Conservation (phyloP, 805 yeast species). For the Torulaspora maleeae region DNA sequence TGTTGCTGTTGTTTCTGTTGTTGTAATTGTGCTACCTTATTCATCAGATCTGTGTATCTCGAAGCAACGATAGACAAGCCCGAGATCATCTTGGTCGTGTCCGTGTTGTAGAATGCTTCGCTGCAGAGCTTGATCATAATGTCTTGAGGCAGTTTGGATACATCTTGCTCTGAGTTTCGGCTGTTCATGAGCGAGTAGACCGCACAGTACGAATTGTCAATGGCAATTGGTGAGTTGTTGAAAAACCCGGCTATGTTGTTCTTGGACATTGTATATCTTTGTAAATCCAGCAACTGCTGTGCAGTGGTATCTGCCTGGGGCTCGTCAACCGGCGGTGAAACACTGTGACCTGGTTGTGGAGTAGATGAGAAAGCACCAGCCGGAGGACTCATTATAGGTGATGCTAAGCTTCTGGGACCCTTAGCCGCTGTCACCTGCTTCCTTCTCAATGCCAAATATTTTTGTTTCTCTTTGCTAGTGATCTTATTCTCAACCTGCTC, state of each 20-base stretch:
- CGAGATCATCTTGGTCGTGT: conserved; percentile 49
- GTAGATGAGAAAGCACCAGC: conserved; percentile 4
- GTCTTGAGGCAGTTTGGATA: conserved; percentile 60
- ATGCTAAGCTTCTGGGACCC: conserved; percentile 1
- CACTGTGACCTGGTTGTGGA: conserved; percentile 3
- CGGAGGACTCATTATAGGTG: conserved; percentile 3
- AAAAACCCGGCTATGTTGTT: conserved; percentile 26
- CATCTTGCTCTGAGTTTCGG: conserved; percentile 63
- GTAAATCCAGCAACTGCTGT: conserved; percentile 21
- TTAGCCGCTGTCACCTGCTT: conserved; percentile 5
- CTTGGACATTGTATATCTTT: conserved; percentile 30
- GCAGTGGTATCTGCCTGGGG: conserved; percentile 3
- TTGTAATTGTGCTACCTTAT: conserved; percentile 21
- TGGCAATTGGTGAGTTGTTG: conserved; percentile 37
- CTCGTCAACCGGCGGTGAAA: not conserved
- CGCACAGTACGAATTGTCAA: conserved; percentile 49
- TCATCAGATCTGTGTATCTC: conserved; percentile 51
- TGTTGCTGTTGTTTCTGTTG: conserved; percentile 5
- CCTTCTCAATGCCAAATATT: conserved; percentile 12
- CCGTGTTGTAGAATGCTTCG: conserved; percentile 59
- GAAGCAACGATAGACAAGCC: conserved; percentile 67
- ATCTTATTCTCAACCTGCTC: conserved; percentile 26
- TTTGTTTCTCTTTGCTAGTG: conserved; percentile 23
- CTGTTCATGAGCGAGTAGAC: conserved; percentile 64
- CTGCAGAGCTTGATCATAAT: conserved; percentile 59